phyloP scores from a whole-genome alignment of 805 yeast species.

The Myxozyma vanderwaltii region DNA sequence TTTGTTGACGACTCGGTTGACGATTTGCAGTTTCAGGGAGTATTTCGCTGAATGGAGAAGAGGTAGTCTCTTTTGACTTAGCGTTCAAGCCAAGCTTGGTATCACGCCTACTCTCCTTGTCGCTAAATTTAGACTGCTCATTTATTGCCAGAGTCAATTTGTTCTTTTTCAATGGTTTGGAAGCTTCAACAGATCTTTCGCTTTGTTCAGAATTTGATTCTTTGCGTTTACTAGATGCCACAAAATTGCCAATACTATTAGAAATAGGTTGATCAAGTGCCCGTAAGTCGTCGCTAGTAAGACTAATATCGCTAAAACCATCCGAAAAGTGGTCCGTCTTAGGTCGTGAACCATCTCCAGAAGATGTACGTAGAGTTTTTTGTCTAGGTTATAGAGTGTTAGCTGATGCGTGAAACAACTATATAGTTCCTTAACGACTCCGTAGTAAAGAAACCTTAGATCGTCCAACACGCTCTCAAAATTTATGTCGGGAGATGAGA shows the following conservation, averaged over 20 bases:
- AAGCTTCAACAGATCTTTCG: no score
- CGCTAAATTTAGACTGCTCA: no score
- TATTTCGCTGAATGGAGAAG: no score
- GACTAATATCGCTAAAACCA: conserved; percentile 1
- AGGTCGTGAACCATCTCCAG: background rate
- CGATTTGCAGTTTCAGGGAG: no score
- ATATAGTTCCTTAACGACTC: background rate
- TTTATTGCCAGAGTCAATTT: no score
- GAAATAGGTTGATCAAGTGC: conserved; percentile 6
- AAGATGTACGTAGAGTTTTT: no score
- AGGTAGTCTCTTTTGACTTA: no score
- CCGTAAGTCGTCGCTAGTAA: conserved; percentile 16
- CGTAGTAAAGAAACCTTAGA: background rate
- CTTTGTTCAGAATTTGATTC: background rate
- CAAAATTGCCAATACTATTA: background rate
- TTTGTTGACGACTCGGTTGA: no score
- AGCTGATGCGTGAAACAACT: background rate
- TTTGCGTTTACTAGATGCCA: background rate
- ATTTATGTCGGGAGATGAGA: background rate
- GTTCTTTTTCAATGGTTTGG: no score
- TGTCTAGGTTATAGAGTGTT: no score
- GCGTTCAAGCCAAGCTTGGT: no score
- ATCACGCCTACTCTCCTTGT: no score
- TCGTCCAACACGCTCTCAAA: background rate
- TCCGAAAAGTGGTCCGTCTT: background rate